Evolutionary conservation across 306 rosid species (phyloP).

Genomic region (Trichosanthes cucumerina): DNA sequence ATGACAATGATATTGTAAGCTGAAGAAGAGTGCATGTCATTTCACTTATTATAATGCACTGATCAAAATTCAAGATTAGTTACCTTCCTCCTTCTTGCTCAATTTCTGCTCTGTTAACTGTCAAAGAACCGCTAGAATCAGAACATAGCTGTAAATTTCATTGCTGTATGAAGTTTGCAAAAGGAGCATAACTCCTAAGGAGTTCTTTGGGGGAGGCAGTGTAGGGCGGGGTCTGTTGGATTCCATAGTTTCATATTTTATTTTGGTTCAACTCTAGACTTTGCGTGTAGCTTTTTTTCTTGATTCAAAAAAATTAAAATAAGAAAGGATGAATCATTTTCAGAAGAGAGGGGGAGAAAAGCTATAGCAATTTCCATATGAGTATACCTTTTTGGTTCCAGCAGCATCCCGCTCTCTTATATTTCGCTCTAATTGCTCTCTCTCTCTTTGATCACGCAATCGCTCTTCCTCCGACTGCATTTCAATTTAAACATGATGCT

Average conservation of each 20-base stretch:
- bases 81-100: conserved; percentile 78
- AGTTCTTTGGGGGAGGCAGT: neutral
- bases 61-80: neutral
- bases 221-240: neutral
- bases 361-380: neutral
- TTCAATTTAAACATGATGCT: conserved; percentile 4
- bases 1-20: conserved; percentile 8
- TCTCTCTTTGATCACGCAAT: conserved; percentile 80
- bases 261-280: neutral
- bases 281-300: neutral
- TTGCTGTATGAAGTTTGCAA: neutral
- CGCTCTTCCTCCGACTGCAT: conserved; percentile 87
- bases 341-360: neutral
- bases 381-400: conserved; percentile 63
- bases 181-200: neutral
- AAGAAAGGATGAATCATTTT: neutral
- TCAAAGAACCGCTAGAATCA: conserved; percentile 1
- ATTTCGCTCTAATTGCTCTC: conserved; percentile 73
- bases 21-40: neutral
- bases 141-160: neutral
- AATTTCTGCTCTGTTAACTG: conserved; percentile 70
- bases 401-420: conserved; percentile 74
- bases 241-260: neutral
- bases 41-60: neutral
- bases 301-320: neutral